Evolutionary conservation across 2,329 filamentous ascomycete species (phyloP).

Genomic region (Colletotrichum euphorbiae): DNA sequence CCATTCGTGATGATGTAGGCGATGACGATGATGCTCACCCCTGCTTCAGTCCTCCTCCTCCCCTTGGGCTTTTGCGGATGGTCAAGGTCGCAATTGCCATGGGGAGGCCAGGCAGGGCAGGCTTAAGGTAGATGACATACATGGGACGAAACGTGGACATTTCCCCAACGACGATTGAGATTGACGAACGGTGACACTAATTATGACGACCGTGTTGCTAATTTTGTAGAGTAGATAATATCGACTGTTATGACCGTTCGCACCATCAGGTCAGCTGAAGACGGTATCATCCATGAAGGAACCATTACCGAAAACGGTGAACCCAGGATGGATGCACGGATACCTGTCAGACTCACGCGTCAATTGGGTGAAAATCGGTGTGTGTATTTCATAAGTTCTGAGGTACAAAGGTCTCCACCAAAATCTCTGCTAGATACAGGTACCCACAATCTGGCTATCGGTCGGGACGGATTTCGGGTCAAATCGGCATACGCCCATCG

Average conservation of each 20-base stretch:
- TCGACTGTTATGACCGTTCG: slow-evolving; percentile 16
- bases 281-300: slow-evolving; percentile 30
- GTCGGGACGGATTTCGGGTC: too few species aligned
- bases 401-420: too few species aligned
- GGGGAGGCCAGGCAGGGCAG: background rate
- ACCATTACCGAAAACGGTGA: background rate
- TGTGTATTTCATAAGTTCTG: too few species aligned
- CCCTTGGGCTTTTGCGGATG: background rate
- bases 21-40: slow-evolving; percentile 15
- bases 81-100: background rate
- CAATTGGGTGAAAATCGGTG: too few species aligned
- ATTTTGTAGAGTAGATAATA: slow-evolving; percentile 22
- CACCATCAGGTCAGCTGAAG: slow-evolving; percentile 2
- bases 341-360: too few species aligned
- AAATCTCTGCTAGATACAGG: too few species aligned
- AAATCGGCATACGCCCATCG: too few species aligned
- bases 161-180: slow-evolving; percentile 6
- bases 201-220: slow-evolving; percentile 18
- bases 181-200: slow-evolving; percentile 18
- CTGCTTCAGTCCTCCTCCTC: background rate
- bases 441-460: too few species aligned
- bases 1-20: slow-evolving; percentile 11
- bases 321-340: background rate
- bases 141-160: slow-evolving; percentile 34
- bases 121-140: background rate